These are phyloP conservation scores for Plasmodium chabaudi DNA, from an alignment of 169 alveolate genomes.

Conservation along the genomic window DNA sequence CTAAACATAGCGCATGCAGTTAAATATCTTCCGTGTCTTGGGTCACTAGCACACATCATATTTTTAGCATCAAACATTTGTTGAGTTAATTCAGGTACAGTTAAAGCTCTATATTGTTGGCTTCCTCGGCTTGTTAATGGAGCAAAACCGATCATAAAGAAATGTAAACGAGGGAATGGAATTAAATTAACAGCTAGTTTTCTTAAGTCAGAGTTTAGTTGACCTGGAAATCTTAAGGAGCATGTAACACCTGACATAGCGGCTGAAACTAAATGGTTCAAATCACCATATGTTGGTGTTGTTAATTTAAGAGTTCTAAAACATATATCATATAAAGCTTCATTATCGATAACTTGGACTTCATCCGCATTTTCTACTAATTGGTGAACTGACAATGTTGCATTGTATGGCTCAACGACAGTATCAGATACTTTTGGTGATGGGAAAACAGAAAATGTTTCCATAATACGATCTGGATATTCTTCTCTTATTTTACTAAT, in stretches of 20 bases:
- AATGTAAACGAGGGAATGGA: constrained; percentile 99
- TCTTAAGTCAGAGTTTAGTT: constrained; percentile 95
- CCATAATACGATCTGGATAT: constrained; percentile 98
- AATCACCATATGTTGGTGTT: constrained; percentile 99
- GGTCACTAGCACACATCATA: constrained; percentile 99
- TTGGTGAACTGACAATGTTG: constrained; percentile 98
- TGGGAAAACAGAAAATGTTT: constrained; percentile 98
- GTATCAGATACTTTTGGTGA: constrained; percentile 99
- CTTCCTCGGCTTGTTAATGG: constrained; percentile 98
- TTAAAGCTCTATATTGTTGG: constrained; percentile 98
- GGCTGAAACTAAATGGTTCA: constrained; percentile 97
- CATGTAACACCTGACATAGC: constrained; percentile 99
- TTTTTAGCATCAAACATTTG: constrained; percentile 99
- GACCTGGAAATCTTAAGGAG: constrained; percentile 98
- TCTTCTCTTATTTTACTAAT: constrained; percentile 98
- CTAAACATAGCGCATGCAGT: constrained; percentile 99
- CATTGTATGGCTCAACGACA: constrained; percentile 99
- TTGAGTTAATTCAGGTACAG: constrained; percentile 99
- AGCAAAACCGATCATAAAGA: constrained; percentile 99
- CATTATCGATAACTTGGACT: constrained; percentile 98
- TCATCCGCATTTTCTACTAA: constrained; percentile 98
- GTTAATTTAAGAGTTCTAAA: constrained; percentile 98
- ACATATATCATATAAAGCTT: constrained; percentile 99
- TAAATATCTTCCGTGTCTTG: constrained; percentile 98
- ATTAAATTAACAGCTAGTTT: constrained; percentile 98